Evolutionary conservation across 371 early-diverging fungal genomes (phyloP).

Genomic region (Lichtheimia ramosa): DNA sequence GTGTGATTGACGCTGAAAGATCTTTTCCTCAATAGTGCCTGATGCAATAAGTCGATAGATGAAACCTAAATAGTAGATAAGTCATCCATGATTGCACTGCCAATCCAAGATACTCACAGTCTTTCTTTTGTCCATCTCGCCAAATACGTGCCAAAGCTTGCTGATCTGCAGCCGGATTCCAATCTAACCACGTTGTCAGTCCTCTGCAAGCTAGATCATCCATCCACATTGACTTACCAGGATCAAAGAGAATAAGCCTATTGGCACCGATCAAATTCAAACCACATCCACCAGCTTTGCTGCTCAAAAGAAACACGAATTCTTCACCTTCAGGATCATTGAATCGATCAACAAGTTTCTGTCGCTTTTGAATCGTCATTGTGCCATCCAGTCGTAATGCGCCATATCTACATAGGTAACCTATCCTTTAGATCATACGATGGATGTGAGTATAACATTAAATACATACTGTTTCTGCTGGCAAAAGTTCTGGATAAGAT

Average conservation of each 20-base stretch:
- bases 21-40: slow-evolving; percentile 97
- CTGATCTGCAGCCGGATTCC: slow-evolving; percentile 83
- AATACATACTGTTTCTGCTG: slow-evolving; percentile 61
- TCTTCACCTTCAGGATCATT: slow-evolving; percentile 85
- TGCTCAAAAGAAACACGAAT: slow-evolving; percentile 93
- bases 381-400: slow-evolving; percentile 91
- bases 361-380: slow-evolving; percentile 87
- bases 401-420: slow-evolving; percentile 58
- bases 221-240: slow-evolving; percentile 41
- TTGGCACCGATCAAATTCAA: slow-evolving; percentile 97
- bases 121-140: slow-evolving; percentile 97
- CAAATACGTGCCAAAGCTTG: slow-evolving; percentile 95
- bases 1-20: slow-evolving; percentile 93
- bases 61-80: slow-evolving; percentile 80
- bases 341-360: slow-evolving; percentile 92
- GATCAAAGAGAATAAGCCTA: slow-evolving; percentile 92
- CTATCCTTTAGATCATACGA: not conserved
- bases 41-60: slow-evolving; percentile 95
- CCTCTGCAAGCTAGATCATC: not conserved
- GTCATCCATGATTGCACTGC: no score
- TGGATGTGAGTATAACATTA: no score
- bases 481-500: slow-evolving; percentile 90
- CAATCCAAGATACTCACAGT: slow-evolving; percentile 41
- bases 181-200: slow-evolving; percentile 39
- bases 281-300: slow-evolving; percentile 98